Evolutionary conservation across 2,329 filamentous ascomycete species (phyloP).

Genomic region (Aspergillus phoenicis): DNA sequence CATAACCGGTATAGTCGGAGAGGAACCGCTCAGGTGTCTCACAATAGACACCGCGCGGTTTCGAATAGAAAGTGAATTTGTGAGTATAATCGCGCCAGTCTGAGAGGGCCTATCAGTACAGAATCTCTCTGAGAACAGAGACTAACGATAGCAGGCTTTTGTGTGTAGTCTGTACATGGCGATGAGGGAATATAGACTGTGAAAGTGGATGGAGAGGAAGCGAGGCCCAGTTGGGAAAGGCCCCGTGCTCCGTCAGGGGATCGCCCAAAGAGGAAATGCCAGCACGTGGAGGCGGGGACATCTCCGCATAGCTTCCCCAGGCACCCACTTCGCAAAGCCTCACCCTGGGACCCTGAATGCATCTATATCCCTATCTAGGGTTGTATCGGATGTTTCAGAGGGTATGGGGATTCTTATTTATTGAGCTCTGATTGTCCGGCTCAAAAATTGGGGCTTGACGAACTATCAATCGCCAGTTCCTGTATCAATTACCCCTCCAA

Average conservation of each 20-base stretch:
- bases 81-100: too few relatives aligned
- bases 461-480: background rate
- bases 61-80: background rate
- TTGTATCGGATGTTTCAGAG: background rate
- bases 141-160: too few relatives aligned
- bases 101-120: background rate
- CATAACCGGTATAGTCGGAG: conserved; percentile 9
- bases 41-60: background rate
- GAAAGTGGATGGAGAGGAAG: background rate
- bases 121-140: background rate
- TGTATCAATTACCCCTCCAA: background rate
- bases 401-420: background rate
- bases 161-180: background rate
- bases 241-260: background rate
- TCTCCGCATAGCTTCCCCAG: conserved; percentile 7
- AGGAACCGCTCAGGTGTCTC: conserved; percentile 7
- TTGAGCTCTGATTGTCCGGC: background rate
- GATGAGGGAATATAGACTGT: background rate
- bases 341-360: background rate
- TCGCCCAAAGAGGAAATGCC: conserved; percentile 13
- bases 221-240: conserved; percentile 11
- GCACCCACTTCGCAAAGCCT: background rate
- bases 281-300: conserved; percentile 18
- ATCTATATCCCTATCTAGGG: background rate
- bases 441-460: background rate